These are phyloP conservation scores for Smallanthus sonchifolius DNA, from an alignment of 129 eudicot species.

Conservation along the genomic window DNA sequence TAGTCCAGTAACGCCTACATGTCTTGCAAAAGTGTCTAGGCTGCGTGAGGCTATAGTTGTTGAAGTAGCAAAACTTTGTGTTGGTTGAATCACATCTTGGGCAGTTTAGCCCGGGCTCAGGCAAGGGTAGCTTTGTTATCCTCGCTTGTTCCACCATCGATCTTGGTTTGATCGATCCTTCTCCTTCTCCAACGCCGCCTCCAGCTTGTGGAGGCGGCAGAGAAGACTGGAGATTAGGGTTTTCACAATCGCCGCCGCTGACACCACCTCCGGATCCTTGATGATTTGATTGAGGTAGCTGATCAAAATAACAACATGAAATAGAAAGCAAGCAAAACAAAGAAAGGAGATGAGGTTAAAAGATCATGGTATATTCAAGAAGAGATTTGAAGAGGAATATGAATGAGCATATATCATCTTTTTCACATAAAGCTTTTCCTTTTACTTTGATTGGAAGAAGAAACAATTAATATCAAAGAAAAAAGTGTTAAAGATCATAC, in stretches of 20 bases:
- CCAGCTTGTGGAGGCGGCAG: conserved; percentile 20
- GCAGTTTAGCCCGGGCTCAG: conserved; percentile 61
- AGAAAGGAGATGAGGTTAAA: neutral
- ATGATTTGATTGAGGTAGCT: conserved; percentile 47
- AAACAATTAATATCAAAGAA: conserved; percentile 2
- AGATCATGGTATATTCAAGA: conserved; percentile 50
- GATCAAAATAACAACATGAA: conserved; percentile 7
- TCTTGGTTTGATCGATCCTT: conserved; percentile 49
- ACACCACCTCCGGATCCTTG: conserved; percentile 29
- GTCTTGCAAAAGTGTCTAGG: conserved; percentile 76
- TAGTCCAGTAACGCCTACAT: conserved; percentile 66
- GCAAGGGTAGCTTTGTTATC: conserved; percentile 50
- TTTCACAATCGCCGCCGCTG: conserved; percentile 16
- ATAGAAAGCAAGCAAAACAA: conserved; percentile 2
- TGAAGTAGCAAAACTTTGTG: conserved; percentile 69
- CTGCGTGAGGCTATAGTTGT: conserved; percentile 66
- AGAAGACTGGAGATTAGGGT: conserved; percentile 35
- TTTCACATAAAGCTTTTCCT: conserved; percentile 20
- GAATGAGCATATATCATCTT: conserved; percentile 52
- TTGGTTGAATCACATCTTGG: conserved; percentile 69
- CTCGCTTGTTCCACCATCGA: conserved; percentile 76
- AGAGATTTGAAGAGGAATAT: conserved; percentile 42
- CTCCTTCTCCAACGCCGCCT: neutral
- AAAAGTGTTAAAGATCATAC: conserved; percentile 29
- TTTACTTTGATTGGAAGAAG: conserved; percentile 32